Conservation (phyloP, 441 rosid genomes). For the Arabidopsis hybrid region DNA sequence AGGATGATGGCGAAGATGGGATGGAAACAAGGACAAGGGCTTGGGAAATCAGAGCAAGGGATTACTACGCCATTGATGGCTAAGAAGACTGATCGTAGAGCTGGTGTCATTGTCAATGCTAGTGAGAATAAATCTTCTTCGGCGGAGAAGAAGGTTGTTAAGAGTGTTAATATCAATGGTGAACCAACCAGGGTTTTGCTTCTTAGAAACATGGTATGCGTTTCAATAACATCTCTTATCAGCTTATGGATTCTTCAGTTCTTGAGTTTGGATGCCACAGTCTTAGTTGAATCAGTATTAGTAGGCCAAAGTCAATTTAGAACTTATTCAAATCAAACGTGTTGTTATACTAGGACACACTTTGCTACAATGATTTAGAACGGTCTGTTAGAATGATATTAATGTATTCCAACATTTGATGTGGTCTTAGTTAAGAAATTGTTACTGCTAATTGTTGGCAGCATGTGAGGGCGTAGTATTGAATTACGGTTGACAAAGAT, state of each 20-base stretch:
- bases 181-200: slow-evolving; percentile 87
- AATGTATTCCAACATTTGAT: slow-evolving; percentile 22
- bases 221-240: not conserved
- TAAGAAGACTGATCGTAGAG: slow-evolving; percentile 94
- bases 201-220: slow-evolving; percentile 89
- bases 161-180: slow-evolving; percentile 85
- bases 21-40: slow-evolving; percentile 99
- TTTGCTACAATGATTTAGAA: slow-evolving; percentile 22
- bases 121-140: slow-evolving; percentile 60
- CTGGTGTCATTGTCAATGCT: slow-evolving; percentile 97
- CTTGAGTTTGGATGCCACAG: no score
- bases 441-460: not conserved
- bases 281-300: no score
- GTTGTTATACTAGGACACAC: no score
- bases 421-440: not conserved
- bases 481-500: not conserved
- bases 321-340: no score
- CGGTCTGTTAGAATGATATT: slow-evolving; percentile 14
- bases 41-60: slow-evolving; percentile 95
- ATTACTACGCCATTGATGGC: slow-evolving; percentile 98
- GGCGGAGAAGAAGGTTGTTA: slow-evolving; percentile 81
- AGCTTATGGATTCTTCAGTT: no score
- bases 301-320: no score
- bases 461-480: not conserved
- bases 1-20: slow-evolving; percentile 99